phyloP scores from a whole-genome alignment of 495 filamentous ascomycete species.

The Podospora pseudoanserina region DNA sequence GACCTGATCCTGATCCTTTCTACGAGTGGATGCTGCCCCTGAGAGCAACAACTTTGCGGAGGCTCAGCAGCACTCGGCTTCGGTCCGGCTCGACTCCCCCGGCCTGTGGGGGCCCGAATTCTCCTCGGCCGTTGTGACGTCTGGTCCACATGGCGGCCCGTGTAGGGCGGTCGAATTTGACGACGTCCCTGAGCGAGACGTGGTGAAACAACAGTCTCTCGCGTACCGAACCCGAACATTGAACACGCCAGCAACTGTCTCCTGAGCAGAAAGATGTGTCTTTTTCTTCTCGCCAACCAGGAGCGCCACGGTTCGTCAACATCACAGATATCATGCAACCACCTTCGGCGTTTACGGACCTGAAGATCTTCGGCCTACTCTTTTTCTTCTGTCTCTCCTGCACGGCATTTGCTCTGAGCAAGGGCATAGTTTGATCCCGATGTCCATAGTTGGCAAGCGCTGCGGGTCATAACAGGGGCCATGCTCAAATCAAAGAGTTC shows the following conservation, averaged over 20 bases:
- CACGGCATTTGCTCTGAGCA: constrained; percentile 3
- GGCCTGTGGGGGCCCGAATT: not conserved
- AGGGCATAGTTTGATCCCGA: not conserved
- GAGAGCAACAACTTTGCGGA: not conserved
- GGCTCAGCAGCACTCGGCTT: not conserved
- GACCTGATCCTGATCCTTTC: not conserved
- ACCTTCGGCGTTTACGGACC: not conserved
- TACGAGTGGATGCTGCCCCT: not conserved
- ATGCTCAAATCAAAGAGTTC: not conserved
- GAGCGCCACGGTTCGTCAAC: not conserved
- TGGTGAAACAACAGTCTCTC: not conserved
- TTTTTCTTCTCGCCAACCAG: not conserved
- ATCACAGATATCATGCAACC: not conserved
- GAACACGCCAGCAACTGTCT: not conserved
- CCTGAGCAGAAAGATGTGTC: too few relatives aligned
- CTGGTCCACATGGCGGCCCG: not conserved
- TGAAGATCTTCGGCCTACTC: not conserved
- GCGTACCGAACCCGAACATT: not conserved
- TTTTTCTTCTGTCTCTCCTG: not conserved
- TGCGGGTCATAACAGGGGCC: not conserved
- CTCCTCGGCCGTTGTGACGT: not conserved
- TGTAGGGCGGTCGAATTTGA: not conserved
- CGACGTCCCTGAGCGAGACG: not conserved
- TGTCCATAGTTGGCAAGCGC: not conserved
- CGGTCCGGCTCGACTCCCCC: not conserved